Conservation (phyloP, 2,329 filamentous ascomycete genomes). For the Cladosporium cucumerinum region DNA sequence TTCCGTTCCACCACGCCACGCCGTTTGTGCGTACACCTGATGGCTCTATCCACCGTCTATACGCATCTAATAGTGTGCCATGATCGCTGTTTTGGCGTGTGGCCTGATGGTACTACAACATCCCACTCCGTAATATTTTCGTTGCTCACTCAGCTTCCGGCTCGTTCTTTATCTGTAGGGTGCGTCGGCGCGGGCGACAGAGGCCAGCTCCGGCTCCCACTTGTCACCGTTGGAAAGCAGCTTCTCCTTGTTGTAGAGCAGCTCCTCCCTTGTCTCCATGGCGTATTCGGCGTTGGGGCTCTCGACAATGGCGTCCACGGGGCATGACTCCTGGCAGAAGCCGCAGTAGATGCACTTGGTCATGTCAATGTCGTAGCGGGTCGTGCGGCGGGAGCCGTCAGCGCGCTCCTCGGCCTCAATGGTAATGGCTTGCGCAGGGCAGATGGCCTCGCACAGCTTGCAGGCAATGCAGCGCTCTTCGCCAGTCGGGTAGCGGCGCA, state of each 20-base stretch:
- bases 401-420: conserved; percentile 98
- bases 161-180: conserved; percentile 53
- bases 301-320: conserved; percentile 90
- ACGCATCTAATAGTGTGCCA: conserved; percentile 8
- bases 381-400: conserved; percentile 91
- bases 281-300: conserved; percentile 72
- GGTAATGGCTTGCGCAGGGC: conserved; percentile 96
- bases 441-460: conserved; percentile 98
- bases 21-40: conserved; percentile 9
- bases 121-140: background rate
- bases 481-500: conserved; percentile 92
- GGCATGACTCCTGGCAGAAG: conserved; percentile 98
- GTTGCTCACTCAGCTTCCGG: background rate
- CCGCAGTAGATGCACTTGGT: conserved; percentile 99
- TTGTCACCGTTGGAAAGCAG: conserved; percentile 44
- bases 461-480: conserved; percentile 99
- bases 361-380: conserved; percentile 99
- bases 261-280: conserved; percentile 80
- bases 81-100: background rate
- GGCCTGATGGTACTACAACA: conserved; percentile 3
- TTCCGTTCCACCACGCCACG: conserved; percentile 5
- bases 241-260: conserved; percentile 97
- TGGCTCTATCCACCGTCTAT: conserved; percentile 13
- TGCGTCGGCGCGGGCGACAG: conserved; percentile 85
- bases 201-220: conserved; percentile 96